phyloP scores from a whole-genome alignment of 73 alveolate species.

The Durusdinium trenchii region DNA sequence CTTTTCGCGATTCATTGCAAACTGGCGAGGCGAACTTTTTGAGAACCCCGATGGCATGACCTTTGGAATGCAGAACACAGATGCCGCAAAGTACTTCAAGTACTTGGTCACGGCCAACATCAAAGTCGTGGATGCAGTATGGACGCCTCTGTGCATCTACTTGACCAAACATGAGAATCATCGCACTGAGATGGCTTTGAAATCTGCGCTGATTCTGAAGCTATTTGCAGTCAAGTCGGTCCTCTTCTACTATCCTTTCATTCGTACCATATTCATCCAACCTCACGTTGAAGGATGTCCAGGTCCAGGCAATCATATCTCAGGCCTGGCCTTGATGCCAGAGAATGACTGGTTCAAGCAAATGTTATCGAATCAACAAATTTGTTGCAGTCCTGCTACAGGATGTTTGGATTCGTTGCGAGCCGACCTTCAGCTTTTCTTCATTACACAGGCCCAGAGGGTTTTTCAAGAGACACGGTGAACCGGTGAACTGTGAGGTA shows the following conservation, averaged over 20 bases:
- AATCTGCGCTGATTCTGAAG: constrained; percentile 13
- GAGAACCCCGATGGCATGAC: background rate
- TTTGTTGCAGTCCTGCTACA: too few species aligned
- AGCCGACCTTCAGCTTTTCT: constrained; percentile 42
- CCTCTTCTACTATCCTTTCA: constrained; percentile 73
- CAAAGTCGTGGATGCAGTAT: constrained; percentile 58
- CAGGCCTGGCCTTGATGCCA: background rate
- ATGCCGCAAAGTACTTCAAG: background rate
- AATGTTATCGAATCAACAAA: too few species aligned
- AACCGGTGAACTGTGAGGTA: too few species aligned
- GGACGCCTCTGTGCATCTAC: constrained; percentile 64
- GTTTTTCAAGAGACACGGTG: too few species aligned
- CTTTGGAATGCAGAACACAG: background rate
- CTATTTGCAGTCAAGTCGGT: constrained; percentile 56
- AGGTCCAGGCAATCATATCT: too few species aligned
- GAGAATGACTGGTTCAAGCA: background rate
- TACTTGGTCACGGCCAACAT: constrained; percentile 54
- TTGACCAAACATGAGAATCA: constrained; percentile 43
- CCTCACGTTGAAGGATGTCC: constrained; percentile 59
- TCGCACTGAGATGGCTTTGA: constrained; percentile 21
- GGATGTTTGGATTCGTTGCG: constrained; percentile 51
- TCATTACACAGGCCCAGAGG: constrained; percentile 87
- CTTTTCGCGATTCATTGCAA: background rate
- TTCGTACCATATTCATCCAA: constrained; percentile 51
- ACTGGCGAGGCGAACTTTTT: background rate